These are phyloP conservation scores for Rhodotorula sp. DNA, from an alignment of 1,284 basidiomycete species.

Conservation along the genomic window DNA sequence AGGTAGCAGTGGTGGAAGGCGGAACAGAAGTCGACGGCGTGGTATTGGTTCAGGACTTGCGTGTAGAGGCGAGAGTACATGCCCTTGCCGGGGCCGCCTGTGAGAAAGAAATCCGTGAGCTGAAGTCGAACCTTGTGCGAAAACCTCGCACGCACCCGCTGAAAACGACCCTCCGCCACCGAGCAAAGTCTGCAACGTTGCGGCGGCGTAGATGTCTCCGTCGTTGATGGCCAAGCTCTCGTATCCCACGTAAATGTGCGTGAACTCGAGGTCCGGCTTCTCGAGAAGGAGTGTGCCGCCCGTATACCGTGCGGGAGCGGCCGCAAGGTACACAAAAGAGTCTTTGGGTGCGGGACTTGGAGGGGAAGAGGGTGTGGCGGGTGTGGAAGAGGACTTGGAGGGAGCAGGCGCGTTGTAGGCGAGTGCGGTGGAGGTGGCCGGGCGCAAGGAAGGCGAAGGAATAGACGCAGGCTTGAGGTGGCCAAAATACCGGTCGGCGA, in stretches of 20 bases:
- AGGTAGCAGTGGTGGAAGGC: slow-evolving; percentile 98
- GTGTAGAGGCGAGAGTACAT: slow-evolving; percentile 98
- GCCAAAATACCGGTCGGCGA: slow-evolving; percentile 80
- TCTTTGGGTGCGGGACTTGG: slow-evolving; percentile 43
- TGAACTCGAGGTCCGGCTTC: slow-evolving; percentile 68
- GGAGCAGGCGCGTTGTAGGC: not conserved
- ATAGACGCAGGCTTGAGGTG: slow-evolving; percentile 58
- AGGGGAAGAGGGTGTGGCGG: slow-evolving; percentile 62
- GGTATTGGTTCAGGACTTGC: slow-evolving; percentile 92
- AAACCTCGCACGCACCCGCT: slow-evolving; percentile 60
- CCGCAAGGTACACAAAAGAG: slow-evolving; percentile 50
- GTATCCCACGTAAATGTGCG: slow-evolving; percentile 89
- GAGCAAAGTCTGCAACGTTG: slow-evolving; percentile 90
- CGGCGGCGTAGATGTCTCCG: slow-evolving; percentile 89
- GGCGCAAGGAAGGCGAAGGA: slow-evolving; percentile 48
- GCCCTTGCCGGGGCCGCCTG: slow-evolving; percentile 93
- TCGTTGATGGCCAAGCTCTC: slow-evolving; percentile 92
- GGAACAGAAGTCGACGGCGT: slow-evolving; percentile 93
- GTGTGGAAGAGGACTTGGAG: slow-evolving; percentile 56
- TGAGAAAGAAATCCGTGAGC: not conserved
- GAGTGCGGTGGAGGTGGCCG: slow-evolving; percentile 32
- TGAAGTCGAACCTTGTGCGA: too few relatives aligned
- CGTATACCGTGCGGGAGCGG: slow-evolving; percentile 68
- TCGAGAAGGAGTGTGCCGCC: slow-evolving; percentile 74
- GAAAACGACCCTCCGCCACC: slow-evolving; percentile 96